Base-by-base conservation (phyloP, 805 yeast genomes). In the Starmera caribaea region DNA sequence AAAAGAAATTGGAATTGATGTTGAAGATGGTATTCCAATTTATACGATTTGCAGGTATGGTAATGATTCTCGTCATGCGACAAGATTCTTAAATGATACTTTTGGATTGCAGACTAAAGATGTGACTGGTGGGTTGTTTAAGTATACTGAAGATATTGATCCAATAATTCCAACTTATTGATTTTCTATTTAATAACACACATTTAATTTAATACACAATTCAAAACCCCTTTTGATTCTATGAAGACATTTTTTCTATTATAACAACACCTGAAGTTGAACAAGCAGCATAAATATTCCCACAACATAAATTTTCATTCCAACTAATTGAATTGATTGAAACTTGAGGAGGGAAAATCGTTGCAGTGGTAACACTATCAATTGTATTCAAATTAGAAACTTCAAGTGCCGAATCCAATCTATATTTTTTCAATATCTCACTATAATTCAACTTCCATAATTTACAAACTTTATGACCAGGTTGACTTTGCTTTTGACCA, bases 31-130 rank as follows among this genome's bases (percentile, higher is more conserved):
- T 7, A 21, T 21, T 9, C 63, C 63, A 1, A 56, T 83, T 0
- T 71, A 68, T 40, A 82, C 87, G 0, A 66, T 90, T 15, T 92
- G 98, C 59, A 69, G 97, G 28, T 79, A 69, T 53, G 98, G 98
- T 9, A 88, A 86, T 57, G 97, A 92, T 55, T 89, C 97, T 0
- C 88, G 84, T 51, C 58, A 76, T 14, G 94, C 96, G 0, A 79
- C 83, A 1, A 59, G 68, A 41, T 60, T 67, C 34, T 58, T 89
- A 35, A 65, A 70, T 37, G 74, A 73, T 17, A 65, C 68, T 2
- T 64, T 73, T 35, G 74, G 76, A 0, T 59, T 74, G 14, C 41
- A 51, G 0, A 85, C 76, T 0, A 70, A 61, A 38, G 96, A 90
- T 55, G 66, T 90, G 5, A 64, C 56, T 10, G 97, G 97, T 2